These are phyloP conservation scores for Rhynchosporium agropyri DNA, from an alignment of 2,329 filamentous ascomycete genomes.

Conservation along the genomic window DNA sequence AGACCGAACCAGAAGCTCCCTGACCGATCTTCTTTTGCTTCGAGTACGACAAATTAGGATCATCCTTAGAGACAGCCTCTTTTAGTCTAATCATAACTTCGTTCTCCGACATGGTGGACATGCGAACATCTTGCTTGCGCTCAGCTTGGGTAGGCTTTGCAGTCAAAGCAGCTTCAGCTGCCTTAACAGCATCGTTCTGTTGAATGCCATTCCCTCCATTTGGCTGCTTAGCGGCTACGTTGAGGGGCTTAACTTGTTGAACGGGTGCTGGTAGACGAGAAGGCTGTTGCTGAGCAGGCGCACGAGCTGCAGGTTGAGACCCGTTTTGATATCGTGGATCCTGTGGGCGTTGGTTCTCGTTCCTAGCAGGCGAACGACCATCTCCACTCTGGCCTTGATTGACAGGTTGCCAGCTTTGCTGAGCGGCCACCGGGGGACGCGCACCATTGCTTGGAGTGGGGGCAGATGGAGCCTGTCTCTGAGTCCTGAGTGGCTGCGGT, in stretches of 20 bases:
- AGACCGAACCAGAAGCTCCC: constrained; percentile 95
- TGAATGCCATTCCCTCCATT: constrained; percentile 43
- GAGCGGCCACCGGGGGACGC: constrained; percentile 53
- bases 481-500: constrained; percentile 63
- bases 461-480: constrained; percentile 80
- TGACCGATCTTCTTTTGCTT: constrained; percentile 99
- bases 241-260: constrained; percentile 70
- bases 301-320: constrained; percentile 45
- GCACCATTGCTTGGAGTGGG: constrained; percentile 51
- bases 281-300: constrained; percentile 48
- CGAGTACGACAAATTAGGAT: constrained; percentile 92
- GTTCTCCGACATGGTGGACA: constrained; percentile 97
- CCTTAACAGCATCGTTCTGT: constrained; percentile 74
- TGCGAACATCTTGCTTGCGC: constrained; percentile 89
- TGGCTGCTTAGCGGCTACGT: constrained; percentile 69
- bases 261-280: constrained; percentile 59
- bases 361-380: constrained; percentile 45
- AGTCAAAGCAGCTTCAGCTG: constrained; percentile 85
- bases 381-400: constrained; percentile 42
- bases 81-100: constrained; percentile 97
- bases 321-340: constrained; percentile 46
- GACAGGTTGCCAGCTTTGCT: constrained; percentile 53
- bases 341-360: constrained; percentile 47
- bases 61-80: constrained; percentile 93
- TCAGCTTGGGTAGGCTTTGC: constrained; percentile 74